Conservation (phyloP, 345 rosid species). For the Rubroshorea leprosula region DNA sequence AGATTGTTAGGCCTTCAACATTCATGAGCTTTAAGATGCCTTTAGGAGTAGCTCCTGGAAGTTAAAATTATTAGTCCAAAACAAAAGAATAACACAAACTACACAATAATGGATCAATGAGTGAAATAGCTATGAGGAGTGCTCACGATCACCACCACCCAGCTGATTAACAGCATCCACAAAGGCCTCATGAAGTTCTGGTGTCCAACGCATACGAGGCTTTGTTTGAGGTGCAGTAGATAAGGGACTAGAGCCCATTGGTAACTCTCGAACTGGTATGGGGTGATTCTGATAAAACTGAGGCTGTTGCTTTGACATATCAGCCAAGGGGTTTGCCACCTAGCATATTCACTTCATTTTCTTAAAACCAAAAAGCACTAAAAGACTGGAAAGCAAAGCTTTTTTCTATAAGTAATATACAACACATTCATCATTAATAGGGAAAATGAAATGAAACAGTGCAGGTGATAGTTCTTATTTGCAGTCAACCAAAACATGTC, state of each 20-base stretch:
- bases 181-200: constrained; percentile 89
- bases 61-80: constrained; percentile 17
- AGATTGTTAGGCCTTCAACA: constrained; percentile 72
- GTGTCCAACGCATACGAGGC: constrained; percentile 94
- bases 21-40: constrained; percentile 83
- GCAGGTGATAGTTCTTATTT: no score
- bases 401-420: no score
- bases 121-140: constrained; percentile 1
- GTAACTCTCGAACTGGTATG: constrained; percentile 26
- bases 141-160: constrained; percentile 79
- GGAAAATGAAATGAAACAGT: no score
- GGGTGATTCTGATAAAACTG: constrained; percentile 37
- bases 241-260: constrained; percentile 24
- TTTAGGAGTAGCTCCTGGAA: constrained; percentile 90
- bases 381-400: background rate
- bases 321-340: constrained; percentile 26
- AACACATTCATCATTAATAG: no score
- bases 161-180: constrained; percentile 85
- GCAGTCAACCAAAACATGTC: no score
- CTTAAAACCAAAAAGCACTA: background rate
- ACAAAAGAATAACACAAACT: background rate
- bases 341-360: constrained; percentile 14
- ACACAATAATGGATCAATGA: constrained; percentile 6
- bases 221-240: constrained; percentile 37
- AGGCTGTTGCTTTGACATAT: constrained; percentile 31